Base-by-base conservation (phyloP, 345 rosid species). In the Rhodamnia rubescens region DNA sequence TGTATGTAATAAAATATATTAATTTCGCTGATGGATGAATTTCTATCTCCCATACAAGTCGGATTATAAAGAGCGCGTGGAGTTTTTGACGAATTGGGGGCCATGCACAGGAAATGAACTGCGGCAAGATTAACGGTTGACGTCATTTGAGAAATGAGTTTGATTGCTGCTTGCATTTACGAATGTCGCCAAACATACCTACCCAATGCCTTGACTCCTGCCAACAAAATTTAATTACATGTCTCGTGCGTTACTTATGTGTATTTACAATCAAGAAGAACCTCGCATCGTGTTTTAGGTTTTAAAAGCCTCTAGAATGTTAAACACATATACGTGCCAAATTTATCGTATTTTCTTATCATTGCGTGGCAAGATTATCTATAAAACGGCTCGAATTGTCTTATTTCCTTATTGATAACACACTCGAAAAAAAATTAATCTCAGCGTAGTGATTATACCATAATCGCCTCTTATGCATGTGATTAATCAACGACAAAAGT, bases 51-150 rank as follows among this genome's bases (percentile, higher is more conserved):
- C 0, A 5, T 8, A 12, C 44, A 16, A 16, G 12, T 32, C 3
- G 1, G 9, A 18, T 64, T 8, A 29, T 9, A 15, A 15, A 15
- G 0, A 1, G 0, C 22, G 3, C 1, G 5, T 15, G 44, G 9
- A 15, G 32, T 32, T 18, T 64, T 64, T 2, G 40, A 15, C 0
- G 1, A 2, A 61, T 61, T 15, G 9, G 2, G 5, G 15, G 74
- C 2, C 4, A 0, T 32, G 12, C 24, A 32, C 0, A 0, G 2
- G 21, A 18, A 18, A 16, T 32, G 4, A 29, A 15, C 32, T 18
- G 1, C 5, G 24, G 3, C 24, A 4, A 16, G 7, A 16, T 64
- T 32, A 5, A 64, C 12, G 16, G 16, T 8, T 2, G 1, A 64
- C 6, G 0, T 64, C 11, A 1, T 8, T 21, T 32, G 16, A 32